These are phyloP conservation scores for Heritiera littoralis DNA, from an alignment of 345 rosid genomes.

Conservation along the genomic window DNA sequence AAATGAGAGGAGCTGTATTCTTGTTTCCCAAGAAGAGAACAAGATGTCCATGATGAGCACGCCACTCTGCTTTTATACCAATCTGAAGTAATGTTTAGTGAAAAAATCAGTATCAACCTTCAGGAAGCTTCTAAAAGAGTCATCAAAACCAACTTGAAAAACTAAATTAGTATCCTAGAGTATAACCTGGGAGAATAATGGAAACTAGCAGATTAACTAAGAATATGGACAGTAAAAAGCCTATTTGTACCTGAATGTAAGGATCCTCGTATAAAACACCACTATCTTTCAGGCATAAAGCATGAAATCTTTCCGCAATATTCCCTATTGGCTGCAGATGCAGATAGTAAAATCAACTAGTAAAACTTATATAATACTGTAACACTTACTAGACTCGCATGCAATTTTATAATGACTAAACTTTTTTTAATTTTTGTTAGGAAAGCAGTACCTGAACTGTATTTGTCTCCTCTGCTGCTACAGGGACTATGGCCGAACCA, in stretches of 20 bases:
- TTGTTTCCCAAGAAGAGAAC: slow-evolving; percentile 98
- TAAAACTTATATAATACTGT: slow-evolving; percentile 12
- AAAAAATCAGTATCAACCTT: slow-evolving; percentile 14
- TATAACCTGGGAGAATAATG: background rate
- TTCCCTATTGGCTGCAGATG: slow-evolving; percentile 80
- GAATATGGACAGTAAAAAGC: slow-evolving; percentile 1
- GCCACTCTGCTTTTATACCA: slow-evolving; percentile 98
- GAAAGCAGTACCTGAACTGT: slow-evolving; percentile 61
- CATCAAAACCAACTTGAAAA: background rate
- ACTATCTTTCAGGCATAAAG: slow-evolving; percentile 93
- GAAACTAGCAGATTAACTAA: background rate
- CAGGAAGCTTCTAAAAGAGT: slow-evolving; percentile 17
- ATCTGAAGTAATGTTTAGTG: slow-evolving; percentile 52
- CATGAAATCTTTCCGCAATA: slow-evolving; percentile 78
- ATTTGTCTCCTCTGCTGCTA: slow-evolving; percentile 59
- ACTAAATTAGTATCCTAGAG: background rate
- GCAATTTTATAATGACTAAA: background rate
- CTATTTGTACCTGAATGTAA: slow-evolving; percentile 64
- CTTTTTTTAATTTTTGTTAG: background rate
- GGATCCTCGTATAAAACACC: slow-evolving; percentile 97
- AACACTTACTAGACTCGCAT: background rate
- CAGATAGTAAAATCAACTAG: slow-evolving; percentile 23
- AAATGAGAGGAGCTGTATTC: slow-evolving; percentile 72
- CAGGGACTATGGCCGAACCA: slow-evolving; percentile 84
- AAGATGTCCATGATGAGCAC: slow-evolving; percentile 86